Percentiles rank a stretch among this genome's conserved stretches.
Evolutionary conservation across 2,329 filamentous ascomycete species (phyloP).

Genomic region (Dendryphion nanum): DNA sequence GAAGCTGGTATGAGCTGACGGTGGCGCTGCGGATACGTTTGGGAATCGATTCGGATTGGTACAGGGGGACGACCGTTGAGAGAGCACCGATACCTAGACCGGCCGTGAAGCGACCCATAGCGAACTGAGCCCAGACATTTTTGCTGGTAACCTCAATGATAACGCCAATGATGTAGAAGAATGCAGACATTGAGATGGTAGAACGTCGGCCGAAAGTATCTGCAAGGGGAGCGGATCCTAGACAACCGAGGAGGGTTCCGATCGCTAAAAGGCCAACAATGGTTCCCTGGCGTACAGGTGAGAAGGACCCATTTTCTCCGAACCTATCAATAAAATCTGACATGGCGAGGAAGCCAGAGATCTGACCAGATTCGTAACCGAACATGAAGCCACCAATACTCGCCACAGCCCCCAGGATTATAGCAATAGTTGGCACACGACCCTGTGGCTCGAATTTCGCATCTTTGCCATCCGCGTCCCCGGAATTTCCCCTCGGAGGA

Average conservation of each 20-base stretch:
- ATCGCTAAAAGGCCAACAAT: conserved; percentile 45
- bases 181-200: conserved; percentile 63
- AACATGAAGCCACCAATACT: too few species aligned
- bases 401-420: too few species aligned
- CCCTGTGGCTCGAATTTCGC: too few species aligned
- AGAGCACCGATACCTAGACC: conserved; percentile 65
- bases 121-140: conserved; percentile 62
- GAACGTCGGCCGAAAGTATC: conserved; percentile 61
- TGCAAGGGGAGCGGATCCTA: conserved; percentile 58
- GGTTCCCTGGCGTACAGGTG: conserved; percentile 31
- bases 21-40: conserved; percentile 63
- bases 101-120: conserved; percentile 61
- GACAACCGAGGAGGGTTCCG: conserved; percentile 71
- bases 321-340: conserved; percentile 32
- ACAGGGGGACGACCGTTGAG: conserved; percentile 59
- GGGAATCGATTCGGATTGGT: conserved; percentile 66
- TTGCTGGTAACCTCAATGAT: conserved; percentile 64
- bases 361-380: too few species aligned
- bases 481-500: too few species aligned
- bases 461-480: too few species aligned
- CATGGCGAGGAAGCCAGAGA: conserved; percentile 38
- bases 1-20: conserved; percentile 63
- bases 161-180: conserved; percentile 64
- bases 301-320: conserved; percentile 32
- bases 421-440: too few species aligned